A percentile compares a stretch with the other conserved stretches of the same genome.
phyloP scores from a whole-genome alignment of 176 grass and related monocot genomes.

The Lolium multiflorum region DNA sequence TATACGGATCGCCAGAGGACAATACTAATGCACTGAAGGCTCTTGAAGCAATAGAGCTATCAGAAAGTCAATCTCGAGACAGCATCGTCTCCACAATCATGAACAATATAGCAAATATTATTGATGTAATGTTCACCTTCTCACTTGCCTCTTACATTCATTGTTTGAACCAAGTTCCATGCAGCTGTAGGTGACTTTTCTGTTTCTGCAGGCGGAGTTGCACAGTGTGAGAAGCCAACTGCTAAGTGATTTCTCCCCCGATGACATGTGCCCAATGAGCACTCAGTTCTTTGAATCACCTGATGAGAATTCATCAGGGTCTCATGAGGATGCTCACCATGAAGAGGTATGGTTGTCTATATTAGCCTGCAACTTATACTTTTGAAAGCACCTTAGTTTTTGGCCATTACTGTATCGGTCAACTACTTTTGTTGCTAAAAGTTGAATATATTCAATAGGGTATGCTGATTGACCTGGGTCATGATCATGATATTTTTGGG shows the following conservation, averaged over 20 bases:
- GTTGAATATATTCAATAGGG: slow-evolving; percentile 50
- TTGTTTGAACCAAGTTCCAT: slow-evolving; percentile 38
- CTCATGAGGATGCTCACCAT: slow-evolving; percentile 52
- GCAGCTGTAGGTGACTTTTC: slow-evolving; percentile 28
- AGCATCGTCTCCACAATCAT: slow-evolving; percentile 89
- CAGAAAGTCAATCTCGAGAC: slow-evolving; percentile 88
- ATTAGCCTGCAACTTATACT: slow-evolving; percentile 28
- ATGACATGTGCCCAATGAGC: slow-evolving; percentile 87
- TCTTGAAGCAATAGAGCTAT: slow-evolving; percentile 80
- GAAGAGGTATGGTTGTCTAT: slow-evolving; percentile 53
- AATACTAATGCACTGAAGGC: slow-evolving; percentile 69
- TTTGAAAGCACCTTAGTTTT: neutral
- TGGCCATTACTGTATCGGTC: slow-evolving; percentile 28
- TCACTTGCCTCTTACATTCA: slow-evolving; percentile 22
- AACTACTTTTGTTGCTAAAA: slow-evolving; percentile 32
- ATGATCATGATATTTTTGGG: slow-evolving; percentile 74
- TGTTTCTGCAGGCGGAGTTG: slow-evolving; percentile 78
- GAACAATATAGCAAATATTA: slow-evolving; percentile 72
- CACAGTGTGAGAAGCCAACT: slow-evolving; percentile 72
- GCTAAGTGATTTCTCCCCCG: slow-evolving; percentile 86
- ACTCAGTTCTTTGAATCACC: slow-evolving; percentile 66
- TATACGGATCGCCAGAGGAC: slow-evolving; percentile 92
- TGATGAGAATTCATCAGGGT: slow-evolving; percentile 49
- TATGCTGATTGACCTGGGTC: slow-evolving; percentile 53
- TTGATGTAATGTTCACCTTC: slow-evolving; percentile 72